These are phyloP conservation scores for Pythium dissimile DNA, from an alignment of 352 stramenopile species.

Conservation along the genomic window DNA sequence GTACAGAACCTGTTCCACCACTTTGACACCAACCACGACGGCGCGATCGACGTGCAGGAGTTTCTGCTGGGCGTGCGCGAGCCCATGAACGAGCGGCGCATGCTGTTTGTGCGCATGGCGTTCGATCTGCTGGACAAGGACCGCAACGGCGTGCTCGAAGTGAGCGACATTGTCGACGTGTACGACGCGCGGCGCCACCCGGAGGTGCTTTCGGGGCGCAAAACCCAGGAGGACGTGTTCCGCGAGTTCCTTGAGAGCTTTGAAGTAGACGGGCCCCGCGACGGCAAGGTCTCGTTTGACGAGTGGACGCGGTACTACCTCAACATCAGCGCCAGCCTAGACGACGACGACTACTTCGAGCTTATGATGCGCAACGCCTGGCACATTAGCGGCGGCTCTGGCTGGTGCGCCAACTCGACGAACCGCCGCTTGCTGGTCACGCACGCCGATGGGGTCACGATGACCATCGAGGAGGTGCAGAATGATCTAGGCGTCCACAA, in stretches of 20 bases:
- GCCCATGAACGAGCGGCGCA: slow-evolving; percentile 73
- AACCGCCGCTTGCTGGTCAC: slow-evolving; percentile 71
- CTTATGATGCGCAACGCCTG: slow-evolving; percentile 89
- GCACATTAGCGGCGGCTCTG: slow-evolving; percentile 53
- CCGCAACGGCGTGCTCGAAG: slow-evolving; percentile 67
- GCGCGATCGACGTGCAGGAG: slow-evolving; percentile 78
- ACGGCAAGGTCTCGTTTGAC: slow-evolving; percentile 56
- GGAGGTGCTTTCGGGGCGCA: slow-evolving; percentile 72
- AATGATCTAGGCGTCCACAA: slow-evolving; percentile 41
- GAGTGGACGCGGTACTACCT: slow-evolving; percentile 87
- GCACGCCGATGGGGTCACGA: slow-evolving; percentile 37
- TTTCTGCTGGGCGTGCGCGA: slow-evolving; percentile 83
- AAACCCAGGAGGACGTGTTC: slow-evolving; percentile 76
- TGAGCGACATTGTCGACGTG: slow-evolving; percentile 57
- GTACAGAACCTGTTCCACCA: slow-evolving; percentile 69
- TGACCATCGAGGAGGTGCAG: slow-evolving; percentile 43
- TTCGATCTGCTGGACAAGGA: slow-evolving; percentile 87
- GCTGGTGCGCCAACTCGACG: slow-evolving; percentile 49
- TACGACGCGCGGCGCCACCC: slow-evolving; percentile 86
- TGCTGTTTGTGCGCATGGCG: slow-evolving; percentile 79
- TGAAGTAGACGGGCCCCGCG: slow-evolving; percentile 41
- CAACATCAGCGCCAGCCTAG: slow-evolving; percentile 84
- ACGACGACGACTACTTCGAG: slow-evolving; percentile 93
- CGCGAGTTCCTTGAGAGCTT: slow-evolving; percentile 84
- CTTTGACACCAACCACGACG: slow-evolving; percentile 86